phyloP scores from a whole-genome alignment of 768 basidiomycete species.

The Suillus plorans region DNA sequence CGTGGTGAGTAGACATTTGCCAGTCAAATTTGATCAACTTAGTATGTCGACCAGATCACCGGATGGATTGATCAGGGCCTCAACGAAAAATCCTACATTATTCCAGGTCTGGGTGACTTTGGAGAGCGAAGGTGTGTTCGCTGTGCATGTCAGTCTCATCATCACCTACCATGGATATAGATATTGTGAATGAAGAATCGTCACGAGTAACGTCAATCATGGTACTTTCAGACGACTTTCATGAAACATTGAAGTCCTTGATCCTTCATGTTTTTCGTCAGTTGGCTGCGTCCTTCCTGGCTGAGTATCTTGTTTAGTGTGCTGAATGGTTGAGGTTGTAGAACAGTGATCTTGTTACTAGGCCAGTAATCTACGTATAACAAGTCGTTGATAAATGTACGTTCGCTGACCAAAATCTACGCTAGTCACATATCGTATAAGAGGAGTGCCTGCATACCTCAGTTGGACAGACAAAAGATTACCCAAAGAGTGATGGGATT shows the following conservation, averaged over 20 bases:
- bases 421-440: background rate
- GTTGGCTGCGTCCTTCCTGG: no score
- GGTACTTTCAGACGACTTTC: background rate
- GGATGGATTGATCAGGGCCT: constrained; percentile 95
- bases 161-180: background rate
- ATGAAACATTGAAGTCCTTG: background rate
- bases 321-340: background rate
- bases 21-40: background rate
- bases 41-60: constrained; percentile 58
- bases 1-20: background rate
- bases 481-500: background rate
- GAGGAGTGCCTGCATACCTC: background rate
- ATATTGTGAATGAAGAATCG: constrained; percentile 1
- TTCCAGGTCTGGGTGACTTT: constrained; percentile 97
- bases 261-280: background rate
- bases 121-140: constrained; percentile 75
- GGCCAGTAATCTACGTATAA: background rate
- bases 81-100: constrained; percentile 88
- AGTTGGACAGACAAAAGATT: background rate
- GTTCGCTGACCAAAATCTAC: background rate
- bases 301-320: background rate
- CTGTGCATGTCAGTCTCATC: background rate
- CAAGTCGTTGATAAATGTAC: background rate
- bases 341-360: background rate
- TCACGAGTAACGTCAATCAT: background rate